Conservation (phyloP, 306 rosid species). For the Prunus armeniaca region DNA sequence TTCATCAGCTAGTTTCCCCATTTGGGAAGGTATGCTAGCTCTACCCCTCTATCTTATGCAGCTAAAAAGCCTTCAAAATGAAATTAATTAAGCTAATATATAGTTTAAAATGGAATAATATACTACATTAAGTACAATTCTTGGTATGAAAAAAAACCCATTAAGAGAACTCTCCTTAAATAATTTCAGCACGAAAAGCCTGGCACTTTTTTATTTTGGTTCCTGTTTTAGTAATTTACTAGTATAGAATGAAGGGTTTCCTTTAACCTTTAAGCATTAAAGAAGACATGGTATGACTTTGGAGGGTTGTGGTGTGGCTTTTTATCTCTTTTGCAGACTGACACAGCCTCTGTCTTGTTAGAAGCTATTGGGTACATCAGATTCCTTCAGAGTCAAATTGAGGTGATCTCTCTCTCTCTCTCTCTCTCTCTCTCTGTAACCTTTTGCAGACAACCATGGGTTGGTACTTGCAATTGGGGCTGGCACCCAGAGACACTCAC, state of each 20-base stretch:
- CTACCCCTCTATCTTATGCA: neutral
- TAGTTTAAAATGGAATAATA: neutral
- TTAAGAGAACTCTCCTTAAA: slow-evolving; percentile 2
- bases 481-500: slow-evolving; percentile 22
- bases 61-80: neutral
- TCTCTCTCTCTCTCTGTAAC: slow-evolving; percentile 18
- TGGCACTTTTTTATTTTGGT: neutral
- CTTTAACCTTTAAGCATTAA: slow-evolving; percentile 31
- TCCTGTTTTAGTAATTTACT: neutral
- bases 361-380: slow-evolving; percentile 98
- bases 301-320: slow-evolving; percentile 45
- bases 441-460: slow-evolving; percentile 41
- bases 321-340: slow-evolving; percentile 86
- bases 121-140: neutral
- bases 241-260: slow-evolving; percentile 1
- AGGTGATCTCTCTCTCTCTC: slow-evolving; percentile 57
- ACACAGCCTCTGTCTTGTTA: slow-evolving; percentile 99
- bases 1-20: slow-evolving; percentile 99
- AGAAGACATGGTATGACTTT: slow-evolving; percentile 39
- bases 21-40: slow-evolving; percentile 78
- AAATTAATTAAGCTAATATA: neutral
- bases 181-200: slow-evolving; percentile 9
- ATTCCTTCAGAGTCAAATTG: slow-evolving; percentile 99
- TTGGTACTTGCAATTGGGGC: slow-evolving; percentile 9
- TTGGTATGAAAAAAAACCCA: neutral